Conservation (phyloP, 306 rosid species). For the Mucuna pruriens region DNA sequence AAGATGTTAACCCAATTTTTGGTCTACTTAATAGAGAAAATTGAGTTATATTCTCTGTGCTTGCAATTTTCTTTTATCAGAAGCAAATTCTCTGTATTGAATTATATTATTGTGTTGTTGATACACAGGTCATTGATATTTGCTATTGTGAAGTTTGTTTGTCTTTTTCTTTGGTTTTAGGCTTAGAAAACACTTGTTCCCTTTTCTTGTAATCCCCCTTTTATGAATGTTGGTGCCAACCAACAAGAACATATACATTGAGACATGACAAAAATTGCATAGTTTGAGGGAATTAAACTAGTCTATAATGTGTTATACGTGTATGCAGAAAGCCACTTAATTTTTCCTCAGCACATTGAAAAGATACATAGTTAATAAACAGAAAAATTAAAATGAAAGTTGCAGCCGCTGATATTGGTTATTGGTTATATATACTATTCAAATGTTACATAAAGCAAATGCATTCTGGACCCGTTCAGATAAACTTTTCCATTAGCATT, state of each 20-base stretch:
- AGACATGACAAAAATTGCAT: not conserved
- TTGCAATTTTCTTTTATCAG: not conserved
- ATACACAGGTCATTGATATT: conserved; percentile 15
- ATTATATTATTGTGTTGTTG: conserved; percentile 36
- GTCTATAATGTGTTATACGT: not conserved
- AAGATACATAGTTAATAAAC: not conserved
- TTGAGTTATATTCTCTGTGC: not conserved
- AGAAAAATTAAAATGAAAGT: conserved; percentile 20
- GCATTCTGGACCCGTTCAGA: too few species aligned
- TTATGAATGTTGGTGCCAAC: not conserved
- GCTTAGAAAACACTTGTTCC: not conserved
- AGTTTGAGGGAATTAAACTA: not conserved
- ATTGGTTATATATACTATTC: not conserved
- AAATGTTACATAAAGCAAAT: not conserved
- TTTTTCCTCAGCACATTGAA: not conserved
- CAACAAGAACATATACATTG: not conserved
- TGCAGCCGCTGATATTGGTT: not conserved
- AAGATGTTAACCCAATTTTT: not conserved
- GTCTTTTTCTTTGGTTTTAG: conserved; percentile 9
- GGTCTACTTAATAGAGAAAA: not conserved
- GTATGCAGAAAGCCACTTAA: not conserved
- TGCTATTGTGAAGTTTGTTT: conserved; percentile 1
- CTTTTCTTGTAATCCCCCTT: not conserved
- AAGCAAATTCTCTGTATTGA: conserved; percentile 3
- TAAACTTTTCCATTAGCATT: too few species aligned